Evolutionary conservation across 805 yeast genomes (phyloP).

Genomic region (Lachancea sp.): DNA sequence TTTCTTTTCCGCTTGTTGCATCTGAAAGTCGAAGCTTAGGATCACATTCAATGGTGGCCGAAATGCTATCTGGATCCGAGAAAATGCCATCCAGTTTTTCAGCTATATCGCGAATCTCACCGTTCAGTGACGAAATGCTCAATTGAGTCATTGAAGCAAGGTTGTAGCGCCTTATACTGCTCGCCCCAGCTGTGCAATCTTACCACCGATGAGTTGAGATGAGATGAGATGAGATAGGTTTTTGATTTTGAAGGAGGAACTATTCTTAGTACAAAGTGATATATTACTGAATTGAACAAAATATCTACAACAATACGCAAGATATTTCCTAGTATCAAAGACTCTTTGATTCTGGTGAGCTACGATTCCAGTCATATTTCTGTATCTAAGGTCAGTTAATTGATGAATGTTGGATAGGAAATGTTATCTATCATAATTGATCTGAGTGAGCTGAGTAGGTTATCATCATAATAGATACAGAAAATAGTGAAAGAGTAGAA

Average conservation of each 20-base stretch:
- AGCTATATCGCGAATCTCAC: not conserved
- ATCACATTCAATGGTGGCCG: conserved; percentile 12
- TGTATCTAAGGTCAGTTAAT: conserved; percentile 15
- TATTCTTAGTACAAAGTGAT: conserved; percentile 1
- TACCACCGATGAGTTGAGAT: no score
- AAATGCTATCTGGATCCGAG: conserved; percentile 9
- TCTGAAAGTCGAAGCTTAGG: conserved; percentile 17
- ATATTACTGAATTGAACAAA: no score
- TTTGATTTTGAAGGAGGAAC: not conserved
- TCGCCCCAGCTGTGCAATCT: no score
- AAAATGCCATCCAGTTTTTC: conserved; percentile 4
- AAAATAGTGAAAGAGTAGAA: not conserved
- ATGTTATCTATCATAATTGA: conserved; percentile 34
- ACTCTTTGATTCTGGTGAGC: not conserved
- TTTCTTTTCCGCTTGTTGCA: not conserved
- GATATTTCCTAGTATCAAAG: no score
- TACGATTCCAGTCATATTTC: not conserved
- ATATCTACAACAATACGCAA: no score
- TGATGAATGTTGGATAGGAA: conserved; percentile 40
- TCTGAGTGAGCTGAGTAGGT: conserved; percentile 41
- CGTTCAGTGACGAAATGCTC: not conserved
- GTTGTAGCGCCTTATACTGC: no score
- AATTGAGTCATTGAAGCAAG: not conserved
- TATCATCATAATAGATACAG: conserved; percentile 29
- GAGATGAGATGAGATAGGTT: no score